Evolutionary conservation across 2,329 filamentous ascomycete species (phyloP).

Genomic region (Cladophialophora chaetospira): DNA sequence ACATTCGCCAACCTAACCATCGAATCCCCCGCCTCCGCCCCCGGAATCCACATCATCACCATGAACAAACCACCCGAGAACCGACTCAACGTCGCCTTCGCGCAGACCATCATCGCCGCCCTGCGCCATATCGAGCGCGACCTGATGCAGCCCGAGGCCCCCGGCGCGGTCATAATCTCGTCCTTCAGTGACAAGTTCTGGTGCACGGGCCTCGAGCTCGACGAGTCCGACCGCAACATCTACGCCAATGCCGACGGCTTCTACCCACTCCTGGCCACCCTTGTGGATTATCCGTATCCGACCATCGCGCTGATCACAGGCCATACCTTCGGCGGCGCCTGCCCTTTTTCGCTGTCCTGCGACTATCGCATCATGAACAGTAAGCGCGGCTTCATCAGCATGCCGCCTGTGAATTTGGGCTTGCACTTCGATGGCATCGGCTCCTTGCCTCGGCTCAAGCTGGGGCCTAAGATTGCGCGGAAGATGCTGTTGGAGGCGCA

Average conservation of each 20-base stretch:
- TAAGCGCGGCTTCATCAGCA: conserved; percentile 50
- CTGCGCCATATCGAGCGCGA: conserved; percentile 49
- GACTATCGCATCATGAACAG: conserved; percentile 54
- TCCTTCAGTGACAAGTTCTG: conserved; percentile 49
- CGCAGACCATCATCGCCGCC: conserved; percentile 56
- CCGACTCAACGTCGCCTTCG: conserved; percentile 52
- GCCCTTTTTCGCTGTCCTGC: conserved; percentile 50
- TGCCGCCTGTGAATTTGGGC: conserved; percentile 58
- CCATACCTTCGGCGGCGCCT: conserved; percentile 53
- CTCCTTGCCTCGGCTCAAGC: conserved; percentile 54
- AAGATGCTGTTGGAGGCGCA: conserved; percentile 61
- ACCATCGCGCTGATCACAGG: conserved; percentile 53
- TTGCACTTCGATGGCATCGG: conserved; percentile 60
- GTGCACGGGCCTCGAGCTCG: conserved; percentile 53
- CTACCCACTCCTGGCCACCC: conserved; percentile 54
- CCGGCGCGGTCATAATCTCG: conserved; percentile 56
- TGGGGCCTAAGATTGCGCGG: conserved; percentile 53
- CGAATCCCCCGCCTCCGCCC: conserved; percentile 25
- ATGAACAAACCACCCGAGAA: conserved; percentile 59
- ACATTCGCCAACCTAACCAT: conserved; percentile 31
- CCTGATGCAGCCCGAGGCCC: conserved; percentile 49
- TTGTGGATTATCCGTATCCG: conserved; percentile 54
- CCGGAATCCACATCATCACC: conserved; percentile 55
- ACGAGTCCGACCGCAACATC: conserved; percentile 51
- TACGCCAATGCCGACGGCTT: conserved; percentile 61